Evolutionary conservation across 2,329 filamentous ascomycete genomes (phyloP), one percentile per base, ranked within the genome.

Genomic region (Fusarium oligoseptatum): DNA sequence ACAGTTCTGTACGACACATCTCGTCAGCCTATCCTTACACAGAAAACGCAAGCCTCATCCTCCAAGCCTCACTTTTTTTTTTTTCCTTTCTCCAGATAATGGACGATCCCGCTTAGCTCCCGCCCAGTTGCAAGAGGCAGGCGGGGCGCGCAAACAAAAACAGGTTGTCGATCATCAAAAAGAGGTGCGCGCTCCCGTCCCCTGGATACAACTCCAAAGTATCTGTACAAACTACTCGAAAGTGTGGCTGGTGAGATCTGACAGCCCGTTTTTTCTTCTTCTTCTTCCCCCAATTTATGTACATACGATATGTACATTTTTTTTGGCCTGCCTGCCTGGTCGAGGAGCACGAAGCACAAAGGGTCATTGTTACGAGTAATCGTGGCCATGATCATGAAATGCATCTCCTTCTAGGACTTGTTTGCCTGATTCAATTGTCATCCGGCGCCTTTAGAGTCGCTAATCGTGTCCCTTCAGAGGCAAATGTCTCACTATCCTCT

Each of bases 221-320:
- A 52, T 52, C 48, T 52, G 48, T 52, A 52, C 48, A 52, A 7
- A 24, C 24, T 24, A 24, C 24, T 24, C 24, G 24, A 24, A 65
- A 64, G 69, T 74, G 71, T 74, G 71, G 71, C 71, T 74, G 71
- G 60, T 72, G 64, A 69, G 71, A 74, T 74, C 67, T 74, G 68
- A 62, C 67, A 60, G 62, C 22, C 43, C 43, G 22, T 24, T 22
- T 48, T 24, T 29, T 27, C 5, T 27, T 45, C 29, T 57, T 39
- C 15, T 3, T 3, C n/a, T 56, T 37, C 45, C 39, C 68, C 45
- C 43, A 52, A 50, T 43, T 39, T 36, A 14, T 45, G n/a, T 39
- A 39, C 17, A 52, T 66, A n/a, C 15, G 5, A 29, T 15, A 39
- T 17, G 29, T 36, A 56, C n/a, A 29, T 6, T 15, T 22, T 34